Base-by-base conservation (phyloP, 306 rosid species). In the Lotus japonicus region DNA sequence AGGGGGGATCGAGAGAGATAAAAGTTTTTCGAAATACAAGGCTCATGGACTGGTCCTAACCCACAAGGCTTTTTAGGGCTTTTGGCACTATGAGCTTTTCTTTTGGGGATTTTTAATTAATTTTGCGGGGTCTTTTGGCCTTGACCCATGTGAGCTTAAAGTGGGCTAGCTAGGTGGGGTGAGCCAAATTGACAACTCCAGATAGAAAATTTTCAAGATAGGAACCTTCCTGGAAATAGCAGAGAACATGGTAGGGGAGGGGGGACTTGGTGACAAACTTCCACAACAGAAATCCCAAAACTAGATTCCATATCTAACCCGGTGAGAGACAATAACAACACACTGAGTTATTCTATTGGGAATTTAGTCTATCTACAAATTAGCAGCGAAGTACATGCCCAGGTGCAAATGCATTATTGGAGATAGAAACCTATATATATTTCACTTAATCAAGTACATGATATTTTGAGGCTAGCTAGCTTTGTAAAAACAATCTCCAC, bases 161-260 rank as follows among this genome's bases (percentile, higher is more conserved):
- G n/a, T n/a, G n/a, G n/a, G n/a, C n/a, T n/a, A n/a, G n/a, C n/a
- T n/a, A n/a, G n/a, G n/a, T n/a, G n/a, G n/a, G n/a, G n/a, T n/a
- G n/a, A n/a, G n/a, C n/a, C n/a, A n/a, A n/a, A n/a, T n/a, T n/a
- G n/a, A n/a, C n/a, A n/a, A n/a, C n/a, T n/a, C 4, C 9, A 49
- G 9, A 59, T 16, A 49, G 39, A 59, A 65, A 10, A 60, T 52
- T 11, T 28, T 13, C 71, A 41, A 54, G 12, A 76, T 15, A 4
- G 76, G 77, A 26, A 50, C 46, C 56, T 78, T 81, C 88, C 44
- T 1, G 2, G 86, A 81, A 86, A 71, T 65, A 57, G 70, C 59
- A 13, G 69, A 62, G 78, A 74, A 59, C 65, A 67, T 68, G 70
- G 72, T 71, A n/a, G n/a, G n/a, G n/a, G n/a, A n/a, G 56, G 62